Conservation (phyloP, 495 filamentous ascomycete genomes). For the Annulohypoxylon nitens region DNA sequence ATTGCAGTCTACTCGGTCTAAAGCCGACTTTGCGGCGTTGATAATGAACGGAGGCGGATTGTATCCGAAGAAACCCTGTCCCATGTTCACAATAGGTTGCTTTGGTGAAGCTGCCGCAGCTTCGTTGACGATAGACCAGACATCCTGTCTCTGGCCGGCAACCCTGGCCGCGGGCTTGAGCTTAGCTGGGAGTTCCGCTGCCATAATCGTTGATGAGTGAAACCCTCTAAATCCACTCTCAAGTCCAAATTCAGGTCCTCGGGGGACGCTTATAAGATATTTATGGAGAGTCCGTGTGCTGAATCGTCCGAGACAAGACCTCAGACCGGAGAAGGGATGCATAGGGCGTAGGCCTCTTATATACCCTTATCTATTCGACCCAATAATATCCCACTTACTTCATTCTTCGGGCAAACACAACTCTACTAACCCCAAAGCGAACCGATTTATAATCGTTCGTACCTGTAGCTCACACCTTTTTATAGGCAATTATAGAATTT, state of each 20-base stretch:
- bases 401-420: slow-evolving; percentile 9
- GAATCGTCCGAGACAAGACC: slow-evolving; percentile 26
- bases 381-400: slow-evolving; percentile 29
- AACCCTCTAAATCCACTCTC: slow-evolving; percentile 35
- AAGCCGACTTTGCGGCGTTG: slow-evolving; percentile 87
- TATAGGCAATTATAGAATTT: not conserved
- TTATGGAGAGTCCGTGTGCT: not conserved
- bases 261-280: slow-evolving; percentile 18
- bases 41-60: slow-evolving; percentile 94
- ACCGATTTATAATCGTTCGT: slow-evolving; percentile 27
- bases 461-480: slow-evolving; percentile 6
- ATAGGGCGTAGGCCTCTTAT: slow-evolving; percentile 18
- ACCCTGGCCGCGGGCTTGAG: slow-evolving; percentile 82
- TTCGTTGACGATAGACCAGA: slow-evolving; percentile 98
- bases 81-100: slow-evolving; percentile 95
- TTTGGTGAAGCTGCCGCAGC: slow-evolving; percentile 83
- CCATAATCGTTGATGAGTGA: slow-evolving; percentile 44
- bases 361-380: slow-evolving; percentile 2
- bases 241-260: not conserved
- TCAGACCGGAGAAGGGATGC: slow-evolving; percentile 33
- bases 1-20: slow-evolving; percentile 96
- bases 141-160: slow-evolving; percentile 87
- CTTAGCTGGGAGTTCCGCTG: slow-evolving; percentile 51
- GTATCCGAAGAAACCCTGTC: slow-evolving; percentile 98
- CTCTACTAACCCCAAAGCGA: slow-evolving; percentile 2